Base-by-base conservation (phyloP, 1,284 basidiomycete genomes). In the Irpex sp. region DNA sequence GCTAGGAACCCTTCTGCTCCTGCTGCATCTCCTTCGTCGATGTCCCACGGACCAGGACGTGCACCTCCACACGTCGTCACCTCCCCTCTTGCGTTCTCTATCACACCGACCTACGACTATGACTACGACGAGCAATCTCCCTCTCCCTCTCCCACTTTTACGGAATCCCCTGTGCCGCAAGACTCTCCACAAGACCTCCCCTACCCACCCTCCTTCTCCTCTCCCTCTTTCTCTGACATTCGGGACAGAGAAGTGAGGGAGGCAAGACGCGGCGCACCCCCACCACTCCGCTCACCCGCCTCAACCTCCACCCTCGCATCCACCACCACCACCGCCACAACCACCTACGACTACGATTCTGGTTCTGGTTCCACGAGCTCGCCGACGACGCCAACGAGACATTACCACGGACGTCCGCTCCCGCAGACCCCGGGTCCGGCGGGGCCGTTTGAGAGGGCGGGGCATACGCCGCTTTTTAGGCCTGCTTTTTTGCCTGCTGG, bases 391-490 rank as follows among this genome's bases (percentile, higher is more conserved):
- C 62, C 53, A 0, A 35, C 19, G 15, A 61, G 69, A 55, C 74
- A 77, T 61, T 76, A 76, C 49, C 71, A 66, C 11, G 76, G 76
- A 2, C 64, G 76, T 3, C 76, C 76, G 6, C 71, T 77, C 1
- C 76, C 76, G 5, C 72, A 65, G 9, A 67, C 70, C 1, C 76
- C 59, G 7, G n/a, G 60, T 0, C 69, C 68, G 57, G 62, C 60
- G 3, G 66, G 63, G 19, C 59, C 67, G 43, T 61, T 68, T 51
- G 61, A 67, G 26, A 62, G 65, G 19, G 61, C 66, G 7, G 53
- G 53, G 7, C 53, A 55, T 31, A 55, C 53, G 33, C 53, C 53
- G 11, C 35, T 55, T 8, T 13, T 55, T 35, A 55, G 53, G 33
- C 53, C 53, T 6, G 31, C 11, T 33, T 36, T 33, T 31, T 35